Base-by-base conservation (phyloP, 139 green algal genomes). In the Tetradesmus obliquus region DNA sequence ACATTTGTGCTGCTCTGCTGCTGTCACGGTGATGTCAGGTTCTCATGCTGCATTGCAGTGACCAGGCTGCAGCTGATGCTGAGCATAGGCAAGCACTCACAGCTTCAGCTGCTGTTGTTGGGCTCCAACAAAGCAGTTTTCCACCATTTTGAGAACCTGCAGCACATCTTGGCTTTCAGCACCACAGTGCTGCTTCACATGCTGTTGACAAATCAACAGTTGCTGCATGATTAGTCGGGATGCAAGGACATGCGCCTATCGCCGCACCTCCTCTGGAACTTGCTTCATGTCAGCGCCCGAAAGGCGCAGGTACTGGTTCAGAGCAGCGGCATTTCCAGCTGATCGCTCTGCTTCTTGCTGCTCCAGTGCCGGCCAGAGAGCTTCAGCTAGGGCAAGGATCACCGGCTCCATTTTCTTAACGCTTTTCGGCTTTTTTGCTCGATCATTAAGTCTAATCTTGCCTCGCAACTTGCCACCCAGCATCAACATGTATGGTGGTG, bases 121-220 rank as follows among this genome's bases (percentile, higher is more conserved):
- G 54, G 76, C 8, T 53, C 76, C 76, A 55, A 55, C 6, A 3
- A 82, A 53, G 76, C 76, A 55, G 53, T 71, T 90, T 20, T 90
- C 53, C 3, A 90, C 58, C 10, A 90, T 79, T 5, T 54, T 55
- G 5, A 90, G 53, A 53, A 90, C 86, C 86, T 90, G 86, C 71
- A 60, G 19, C 54, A 66, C 57, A 76, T 55, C 83, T 55, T 24
- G 83, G 24, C 20, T 45, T 32, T 88, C 57, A 57, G 57, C 22
- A 5, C 7, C 84, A 22, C 66, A 3, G 17, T 24, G 5, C 17
- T 76, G 66, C 3, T 19, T 3, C 66, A 24, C 17, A 5, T 17
- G 2, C 66, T 6, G 5, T 24, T 4, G n/a, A 19, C 66, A 76
- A 76, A 24, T 17, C 66, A n/a, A 24, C 17, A 24, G 66, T 76